These are phyloP conservation scores for Thermothielavioides terrestris DNA, from an alignment of 495 filamentous ascomycete genomes.

Conservation along the genomic window DNA sequence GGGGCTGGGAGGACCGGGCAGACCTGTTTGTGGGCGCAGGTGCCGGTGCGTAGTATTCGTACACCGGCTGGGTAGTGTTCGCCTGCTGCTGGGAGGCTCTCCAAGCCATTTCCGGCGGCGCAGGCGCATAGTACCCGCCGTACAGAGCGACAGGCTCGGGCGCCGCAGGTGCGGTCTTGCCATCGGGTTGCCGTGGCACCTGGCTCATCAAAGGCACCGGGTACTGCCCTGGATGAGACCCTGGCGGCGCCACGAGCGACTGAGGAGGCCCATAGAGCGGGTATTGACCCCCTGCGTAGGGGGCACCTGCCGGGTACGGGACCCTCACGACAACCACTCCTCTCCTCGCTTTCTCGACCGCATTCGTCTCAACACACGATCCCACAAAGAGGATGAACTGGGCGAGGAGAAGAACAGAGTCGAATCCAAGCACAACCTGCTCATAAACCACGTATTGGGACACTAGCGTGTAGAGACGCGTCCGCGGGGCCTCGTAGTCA, in stretches of 20 bases:
- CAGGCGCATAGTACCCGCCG: constrained; percentile 15
- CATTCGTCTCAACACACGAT: constrained; percentile 37
- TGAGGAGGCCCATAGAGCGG: background rate
- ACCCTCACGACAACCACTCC: constrained; percentile 9
- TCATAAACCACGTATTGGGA: background rate
- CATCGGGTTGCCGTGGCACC: background rate
- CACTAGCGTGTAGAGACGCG: too few species aligned
- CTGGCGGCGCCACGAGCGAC: background rate
- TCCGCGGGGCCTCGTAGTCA: too few species aligned
- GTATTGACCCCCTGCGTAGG: background rate
- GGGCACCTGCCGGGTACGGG: background rate
- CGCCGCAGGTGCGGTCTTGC: background rate
- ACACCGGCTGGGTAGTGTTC: background rate
- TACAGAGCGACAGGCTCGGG: background rate
- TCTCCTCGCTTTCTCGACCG: constrained; percentile 14
- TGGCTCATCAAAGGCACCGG: background rate
- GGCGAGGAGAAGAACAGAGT: constrained; percentile 11
- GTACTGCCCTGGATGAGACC: background rate
- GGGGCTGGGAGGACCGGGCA: background rate
- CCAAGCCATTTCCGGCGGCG: background rate
- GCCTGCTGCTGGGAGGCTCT: background rate
- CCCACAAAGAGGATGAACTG: constrained; percentile 37
- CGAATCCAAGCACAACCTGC: constrained; percentile 16
- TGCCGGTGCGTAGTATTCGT: constrained; percentile 14
- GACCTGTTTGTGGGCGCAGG: background rate